Conservation (phyloP, 495 filamentous ascomycete genomes). For the Lindgomyces ingoldianus region DNA sequence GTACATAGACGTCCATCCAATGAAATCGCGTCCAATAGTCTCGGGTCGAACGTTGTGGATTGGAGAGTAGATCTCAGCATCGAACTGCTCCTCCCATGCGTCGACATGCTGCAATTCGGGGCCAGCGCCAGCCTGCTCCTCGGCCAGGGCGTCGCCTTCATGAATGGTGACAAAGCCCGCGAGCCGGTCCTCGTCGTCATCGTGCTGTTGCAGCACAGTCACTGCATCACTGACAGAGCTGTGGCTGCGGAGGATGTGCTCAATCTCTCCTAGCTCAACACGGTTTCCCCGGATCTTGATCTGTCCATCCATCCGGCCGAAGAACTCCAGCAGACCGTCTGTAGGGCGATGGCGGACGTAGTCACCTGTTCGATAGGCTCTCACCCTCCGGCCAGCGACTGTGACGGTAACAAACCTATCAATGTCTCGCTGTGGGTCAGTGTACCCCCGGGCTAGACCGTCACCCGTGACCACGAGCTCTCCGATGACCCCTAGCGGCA, state of each 20-base stretch:
- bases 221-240: not conserved
- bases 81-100: no score
- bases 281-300: not conserved
- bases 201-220: not conserved
- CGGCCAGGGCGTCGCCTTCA: no score
- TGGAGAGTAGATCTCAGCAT: no score
- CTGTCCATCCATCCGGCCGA: not conserved
- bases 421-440: not conserved
- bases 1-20: no score
- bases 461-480: constrained; percentile 52
- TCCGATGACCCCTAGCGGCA: constrained; percentile 47
- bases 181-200: not conserved
- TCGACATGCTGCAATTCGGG: no score
- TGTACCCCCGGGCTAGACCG: not conserved
- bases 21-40: no score
- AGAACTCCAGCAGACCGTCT: not conserved
- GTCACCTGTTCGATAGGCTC: not conserved
- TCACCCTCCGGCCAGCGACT: not conserved
- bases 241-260: not conserved
- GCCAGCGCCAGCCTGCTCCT: no score
- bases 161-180: not conserved
- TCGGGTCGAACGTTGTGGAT: no score
- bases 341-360: not conserved
- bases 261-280: not conserved
- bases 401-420: not conserved